Evolutionary conservation across 164 flowering plant genomes (phyloP).

Genomic region (Aristolochia californica): DNA sequence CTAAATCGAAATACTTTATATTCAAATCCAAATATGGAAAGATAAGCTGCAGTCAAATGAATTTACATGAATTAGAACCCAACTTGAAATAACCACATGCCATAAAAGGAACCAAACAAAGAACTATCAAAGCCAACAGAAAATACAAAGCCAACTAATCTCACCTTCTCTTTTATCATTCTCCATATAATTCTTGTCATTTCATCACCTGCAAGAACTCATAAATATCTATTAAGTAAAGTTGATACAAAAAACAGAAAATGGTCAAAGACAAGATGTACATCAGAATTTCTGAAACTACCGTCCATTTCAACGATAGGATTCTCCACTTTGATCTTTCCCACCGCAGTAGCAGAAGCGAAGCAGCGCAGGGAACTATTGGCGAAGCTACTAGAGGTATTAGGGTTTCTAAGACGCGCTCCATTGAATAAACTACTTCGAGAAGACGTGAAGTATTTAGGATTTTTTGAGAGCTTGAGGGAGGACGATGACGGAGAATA

Average conservation of each 20-base stretch:
- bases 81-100: neutral
- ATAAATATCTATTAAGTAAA: neutral
- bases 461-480: neutral
- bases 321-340: slow-evolving; percentile 52
- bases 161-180: slow-evolving; percentile 84
- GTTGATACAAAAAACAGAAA: neutral
- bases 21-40: slow-evolving; percentile 73
- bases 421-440: slow-evolving; percentile 17
- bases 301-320: slow-evolving; percentile 97
- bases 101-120: slow-evolving; percentile 1
- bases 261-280: no score
- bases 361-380: slow-evolving; percentile 50
- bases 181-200: slow-evolving; percentile 90
- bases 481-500: neutral
- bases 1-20: slow-evolving; percentile 72
- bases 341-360: slow-evolving; percentile 31
- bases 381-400: slow-evolving; percentile 12
- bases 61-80: neutral
- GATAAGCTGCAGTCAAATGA: slow-evolving; percentile 48
- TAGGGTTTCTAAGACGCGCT: slow-evolving; percentile 12
- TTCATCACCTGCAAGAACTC: slow-evolving; percentile 61
- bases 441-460: slow-evolving; percentile 4
- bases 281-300: slow-evolving; percentile 10
- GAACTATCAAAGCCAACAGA: slow-evolving; percentile 3
- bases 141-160: neutral